Evolutionary conservation across 306 rosid species (phyloP).

Genomic region (Lithocarpus polystachyus): DNA sequence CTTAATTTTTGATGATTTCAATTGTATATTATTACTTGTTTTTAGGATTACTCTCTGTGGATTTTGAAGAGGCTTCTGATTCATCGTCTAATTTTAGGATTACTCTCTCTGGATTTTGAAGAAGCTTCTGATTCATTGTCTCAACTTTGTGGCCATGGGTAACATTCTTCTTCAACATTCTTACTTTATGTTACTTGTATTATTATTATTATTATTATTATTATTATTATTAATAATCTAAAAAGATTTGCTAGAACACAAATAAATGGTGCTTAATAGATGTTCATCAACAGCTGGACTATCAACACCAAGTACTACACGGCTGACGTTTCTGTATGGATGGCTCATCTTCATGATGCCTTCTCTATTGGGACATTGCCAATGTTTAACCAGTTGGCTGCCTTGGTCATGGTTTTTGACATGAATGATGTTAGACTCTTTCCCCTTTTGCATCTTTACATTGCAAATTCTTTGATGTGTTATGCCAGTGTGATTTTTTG

Average conservation of each 20-base stretch:
- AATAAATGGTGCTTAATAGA: neutral
- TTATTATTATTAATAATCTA: no score
- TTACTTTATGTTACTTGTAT: neutral
- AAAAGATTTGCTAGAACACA: neutral
- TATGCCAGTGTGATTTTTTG: neutral
- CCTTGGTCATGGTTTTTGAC: conserved; percentile 85
- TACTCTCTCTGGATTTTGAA: conserved; percentile 56
- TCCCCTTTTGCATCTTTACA: neutral
- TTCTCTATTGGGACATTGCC: conserved; percentile 52
- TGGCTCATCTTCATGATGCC: conserved; percentile 65
- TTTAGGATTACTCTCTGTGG: conserved; percentile 62
- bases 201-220: no score
- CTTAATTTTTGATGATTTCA: no score
- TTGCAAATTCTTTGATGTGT: neutral
- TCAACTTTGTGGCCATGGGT: conserved; percentile 64
- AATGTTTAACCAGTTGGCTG: conserved; percentile 44
- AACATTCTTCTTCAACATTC: neutral
- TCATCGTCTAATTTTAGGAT: conserved; percentile 55
- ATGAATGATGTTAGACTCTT: conserved; percentile 62
- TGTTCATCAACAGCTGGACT: conserved; percentile 57
- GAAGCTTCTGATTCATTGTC: conserved; percentile 59
- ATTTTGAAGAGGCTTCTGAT: conserved; percentile 59
- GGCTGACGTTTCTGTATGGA: conserved; percentile 75
- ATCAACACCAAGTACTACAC: conserved; percentile 73
- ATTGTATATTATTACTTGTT: neutral